Conservation (phyloP, 2,329 filamentous ascomycete genomes). For the Daldinia eschscholtzii region DNA sequence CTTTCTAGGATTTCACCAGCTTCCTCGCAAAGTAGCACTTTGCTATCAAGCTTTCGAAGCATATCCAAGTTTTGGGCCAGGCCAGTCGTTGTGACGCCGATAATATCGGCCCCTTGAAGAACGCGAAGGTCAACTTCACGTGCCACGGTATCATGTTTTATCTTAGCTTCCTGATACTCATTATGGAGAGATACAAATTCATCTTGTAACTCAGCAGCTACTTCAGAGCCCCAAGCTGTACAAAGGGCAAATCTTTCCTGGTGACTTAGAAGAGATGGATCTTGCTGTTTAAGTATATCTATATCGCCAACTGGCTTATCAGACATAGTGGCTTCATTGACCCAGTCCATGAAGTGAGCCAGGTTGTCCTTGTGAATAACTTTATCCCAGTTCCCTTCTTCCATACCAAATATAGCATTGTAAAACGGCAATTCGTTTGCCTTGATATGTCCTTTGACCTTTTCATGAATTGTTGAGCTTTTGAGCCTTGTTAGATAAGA, state of each 20-base stretch:
- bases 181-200: slow-evolving; percentile 34
- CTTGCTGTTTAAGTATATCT: neutral
- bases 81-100: slow-evolving; percentile 72
- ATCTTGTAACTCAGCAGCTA: slow-evolving; percentile 18
- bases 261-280: slow-evolving; percentile 16
- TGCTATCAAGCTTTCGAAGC: slow-evolving; percentile 62
- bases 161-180: slow-evolving; percentile 24
- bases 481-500: neutral
- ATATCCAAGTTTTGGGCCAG: slow-evolving; percentile 65
- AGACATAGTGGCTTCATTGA: slow-evolving; percentile 6
- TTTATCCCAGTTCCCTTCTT: slow-evolving; percentile 1
- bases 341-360: slow-evolving; percentile 16
- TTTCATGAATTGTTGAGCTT: neutral
- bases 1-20: slow-evolving; percentile 45
- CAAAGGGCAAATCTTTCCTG: slow-evolving; percentile 26
- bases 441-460: slow-evolving; percentile 42
- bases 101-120: slow-evolving; percentile 59
- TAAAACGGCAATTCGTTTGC: slow-evolving; percentile 11
- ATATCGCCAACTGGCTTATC: slow-evolving; percentile 7
- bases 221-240: slow-evolving; percentile 20
- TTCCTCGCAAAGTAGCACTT: slow-evolving; percentile 67
- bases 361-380: neutral
- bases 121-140: slow-evolving; percentile 52
- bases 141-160: slow-evolving; percentile 9
- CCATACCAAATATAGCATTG: slow-evolving; percentile 23